Evolutionary conservation across 2,329 filamentous ascomycete genomes (phyloP), one percentile per base, ranked within the genome.

Genomic region (Colletotrichum simmondsii): DNA sequence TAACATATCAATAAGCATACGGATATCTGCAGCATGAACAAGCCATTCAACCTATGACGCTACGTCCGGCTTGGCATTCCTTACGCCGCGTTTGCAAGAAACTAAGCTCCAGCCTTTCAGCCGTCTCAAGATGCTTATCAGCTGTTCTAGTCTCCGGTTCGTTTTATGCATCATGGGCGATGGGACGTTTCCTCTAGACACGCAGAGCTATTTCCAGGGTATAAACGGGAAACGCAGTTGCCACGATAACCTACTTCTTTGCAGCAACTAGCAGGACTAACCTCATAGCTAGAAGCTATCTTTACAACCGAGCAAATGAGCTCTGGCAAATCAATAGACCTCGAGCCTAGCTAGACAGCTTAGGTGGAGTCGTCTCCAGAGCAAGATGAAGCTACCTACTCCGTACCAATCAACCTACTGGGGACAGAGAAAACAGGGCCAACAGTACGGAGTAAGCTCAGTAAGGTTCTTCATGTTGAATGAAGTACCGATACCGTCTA

Each of bases 351-450:
- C 32, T 35, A 42, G 49, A 65, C 60, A 70, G 66, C 66, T 70
- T 28, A 16, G 28, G 71, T 72, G 71, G 71, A 19, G 60, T 37
- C 30, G 19, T 12, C 24, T 35, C 56, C 37, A 30, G 35, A 56
- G 32, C 37, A 70, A 49, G 37, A 65, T 35, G 28, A 52, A 70
- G 66, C 59, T 70, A 57, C 65, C 63, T 70, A 57, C n/a, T n/a
- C n/a, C n/a, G n/a, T n/a, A n/a, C 65, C 63, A 64, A 60, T 59
- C 52, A 30, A 59, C 53, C 53, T 59, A n/a, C 26, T 28, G 14
- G 63, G 26, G 24, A 14, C 49, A 32, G 14, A 69, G 42, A 59
- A 28, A 42, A 42, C 22, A 53, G 54, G 70, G 65, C 59, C 59
- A 54, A 61, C 53, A 64, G 53, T 32, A 32, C 30, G 30, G 30